Conservation (phyloP, 176 grass and related monocot species). For the Hordeum vulgare region DNA sequence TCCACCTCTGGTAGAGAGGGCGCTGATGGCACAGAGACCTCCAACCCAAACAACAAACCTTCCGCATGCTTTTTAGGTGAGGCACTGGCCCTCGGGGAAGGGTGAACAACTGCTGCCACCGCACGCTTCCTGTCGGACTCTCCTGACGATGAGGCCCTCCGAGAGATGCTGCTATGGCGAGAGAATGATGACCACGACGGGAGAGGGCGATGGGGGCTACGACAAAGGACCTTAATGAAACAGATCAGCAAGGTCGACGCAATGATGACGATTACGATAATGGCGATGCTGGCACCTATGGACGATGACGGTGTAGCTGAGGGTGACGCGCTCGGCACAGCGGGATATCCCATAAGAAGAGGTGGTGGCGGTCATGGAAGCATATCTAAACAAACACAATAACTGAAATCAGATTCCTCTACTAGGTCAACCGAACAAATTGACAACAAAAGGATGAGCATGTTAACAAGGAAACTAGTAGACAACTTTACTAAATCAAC, state of each 20-base stretch:
- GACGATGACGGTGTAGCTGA: constrained; percentile 6
- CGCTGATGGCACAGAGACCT: constrained; percentile 6
- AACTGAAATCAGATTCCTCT: not conserved
- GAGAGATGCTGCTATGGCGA: not conserved
- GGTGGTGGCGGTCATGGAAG: not conserved
- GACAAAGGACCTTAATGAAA: not conserved
- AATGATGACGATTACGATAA: not conserved
- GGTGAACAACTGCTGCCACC: not conserved
- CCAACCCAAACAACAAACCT: not conserved
- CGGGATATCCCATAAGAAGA: constrained; percentile 3
- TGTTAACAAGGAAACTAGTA: constrained; percentile 27
- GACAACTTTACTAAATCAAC: constrained; percentile 36
- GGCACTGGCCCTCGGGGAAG: not conserved
- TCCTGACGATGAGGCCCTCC: not conserved
- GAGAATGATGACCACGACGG: constrained; percentile 12
- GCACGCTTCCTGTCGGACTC: not conserved
- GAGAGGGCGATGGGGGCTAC: not conserved
- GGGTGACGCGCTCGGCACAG: not conserved
- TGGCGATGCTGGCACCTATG: constrained; percentile 27
- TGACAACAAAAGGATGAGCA: constrained; percentile 2
- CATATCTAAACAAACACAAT: constrained; percentile 27
- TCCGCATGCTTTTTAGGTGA: not conserved
- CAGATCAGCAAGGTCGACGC: not conserved
- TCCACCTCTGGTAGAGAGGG: constrained; percentile 31
- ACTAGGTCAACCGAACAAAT: no score